Evolutionary conservation across 2,329 filamentous ascomycete genomes (phyloP), one percentile per base, ranked within the genome.

Genomic region (Metarhizium sp.): DNA sequence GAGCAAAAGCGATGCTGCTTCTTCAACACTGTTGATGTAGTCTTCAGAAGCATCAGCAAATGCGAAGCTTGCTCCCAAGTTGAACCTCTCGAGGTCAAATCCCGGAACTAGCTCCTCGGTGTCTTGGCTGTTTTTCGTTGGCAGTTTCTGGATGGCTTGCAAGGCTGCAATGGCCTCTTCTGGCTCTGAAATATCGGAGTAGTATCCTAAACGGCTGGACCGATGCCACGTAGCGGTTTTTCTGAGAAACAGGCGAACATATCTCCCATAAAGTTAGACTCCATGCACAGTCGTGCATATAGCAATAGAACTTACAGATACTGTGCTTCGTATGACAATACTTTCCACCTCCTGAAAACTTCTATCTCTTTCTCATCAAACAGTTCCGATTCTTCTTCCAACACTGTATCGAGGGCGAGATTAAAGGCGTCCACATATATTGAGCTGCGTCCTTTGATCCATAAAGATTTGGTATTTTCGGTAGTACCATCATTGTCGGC

Each of bases 391-490:
- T 99, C 94, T 56, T 97, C 90, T 51, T 90, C 85, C 13, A 97
- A 73, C 3, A 99, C 94, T 0, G 90, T 96, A 57, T 92, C 86
- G 51, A 99, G 74, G 2, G 92, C 90, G 14, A 97, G 76, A 65
- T 96, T 96, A 76, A 99, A 99, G 0, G 94, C 94, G 72, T 99
- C 94, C 18, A 96, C 90, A 64, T 99, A 99, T 55, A 99, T 90
- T 1, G 92, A 97, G 64, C 86, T 95, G 67, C 84, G 85, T 0
- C 90, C 90, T 63, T 79, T 83, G 4, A 84, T 71, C 90, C 90
- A 96, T 57, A 57, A 51, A 4, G 67, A 61, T 4, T 58, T 65
- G 59, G 55, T 67, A 59, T 78, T 76, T 5, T 75, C 65, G 8
- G 75, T 66, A 10, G 73, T 66, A 4, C 70, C 69, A 53, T 76